Evolutionary conservation across 2,329 filamentous ascomycete species (phyloP).

Genomic region (Venturia effusa): DNA sequence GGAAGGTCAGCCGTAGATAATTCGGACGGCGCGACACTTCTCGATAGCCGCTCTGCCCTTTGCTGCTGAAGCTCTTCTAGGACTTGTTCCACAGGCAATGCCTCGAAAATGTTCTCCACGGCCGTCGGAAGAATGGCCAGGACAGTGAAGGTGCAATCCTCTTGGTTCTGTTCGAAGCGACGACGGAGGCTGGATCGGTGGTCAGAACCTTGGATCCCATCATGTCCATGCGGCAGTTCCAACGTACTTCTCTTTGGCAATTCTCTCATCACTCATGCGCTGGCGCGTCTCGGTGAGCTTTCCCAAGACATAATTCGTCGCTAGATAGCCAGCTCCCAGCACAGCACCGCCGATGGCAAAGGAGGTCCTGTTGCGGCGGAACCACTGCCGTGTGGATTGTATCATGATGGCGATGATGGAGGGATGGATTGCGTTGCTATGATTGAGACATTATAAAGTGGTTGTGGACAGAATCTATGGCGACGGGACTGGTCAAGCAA

Average conservation of each 20-base stretch:
- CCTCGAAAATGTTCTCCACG: constrained; percentile 76
- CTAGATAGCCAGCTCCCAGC: constrained; percentile 81
- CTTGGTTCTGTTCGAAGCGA: constrained; percentile 97
- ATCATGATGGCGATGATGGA: constrained; percentile 37
- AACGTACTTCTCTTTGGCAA: constrained; percentile 87
- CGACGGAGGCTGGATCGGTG: constrained; percentile 62
- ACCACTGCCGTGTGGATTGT: constrained; percentile 73
- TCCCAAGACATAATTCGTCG: constrained; percentile 80
- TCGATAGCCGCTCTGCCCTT: constrained; percentile 62
- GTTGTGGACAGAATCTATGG: background rate
- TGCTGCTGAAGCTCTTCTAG: constrained; percentile 91
- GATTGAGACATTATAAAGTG: constrained; percentile 1
- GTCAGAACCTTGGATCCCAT: background rate
- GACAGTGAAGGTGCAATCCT: constrained; percentile 96
- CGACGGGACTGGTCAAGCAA: background rate
- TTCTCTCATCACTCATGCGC: constrained; percentile 92
- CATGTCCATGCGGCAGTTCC: background rate
- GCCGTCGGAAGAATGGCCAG: constrained; percentile 90
- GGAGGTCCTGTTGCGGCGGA: constrained; percentile 81
- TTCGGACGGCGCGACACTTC: constrained; percentile 46
- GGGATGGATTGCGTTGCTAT: background rate
- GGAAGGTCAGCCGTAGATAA: constrained; percentile 45
- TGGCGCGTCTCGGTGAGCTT: constrained; percentile 91
- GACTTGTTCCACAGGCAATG: constrained; percentile 83
- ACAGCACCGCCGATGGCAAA: constrained; percentile 82